Evolutionary conservation across 2,329 filamentous ascomycete genomes (phyloP).

Genomic region (Laburnicola sp.): DNA sequence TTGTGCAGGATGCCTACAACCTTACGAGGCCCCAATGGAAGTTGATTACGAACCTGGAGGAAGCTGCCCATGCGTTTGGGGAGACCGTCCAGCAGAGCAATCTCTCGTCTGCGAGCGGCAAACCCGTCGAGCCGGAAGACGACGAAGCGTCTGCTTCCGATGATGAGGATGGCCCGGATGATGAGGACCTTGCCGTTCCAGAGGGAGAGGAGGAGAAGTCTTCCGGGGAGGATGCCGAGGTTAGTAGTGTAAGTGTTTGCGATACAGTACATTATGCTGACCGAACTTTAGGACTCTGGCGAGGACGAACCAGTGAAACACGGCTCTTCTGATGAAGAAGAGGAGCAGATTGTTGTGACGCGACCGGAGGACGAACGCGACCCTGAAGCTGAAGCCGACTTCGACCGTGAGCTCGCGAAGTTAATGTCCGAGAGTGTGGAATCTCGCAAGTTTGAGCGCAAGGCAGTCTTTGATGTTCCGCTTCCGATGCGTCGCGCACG

Average conservation of each 20-base stretch:
- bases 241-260: conserved; percentile 9
- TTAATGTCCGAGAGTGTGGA: conserved; percentile 98
- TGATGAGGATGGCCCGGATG: conserved; percentile 63
- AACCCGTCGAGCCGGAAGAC: conserved; percentile 71
- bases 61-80: conserved; percentile 81
- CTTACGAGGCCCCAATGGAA: conserved; percentile 91
- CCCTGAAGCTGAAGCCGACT: conserved; percentile 92
- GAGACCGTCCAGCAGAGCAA: conserved; percentile 90
- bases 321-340: conserved; percentile 70
- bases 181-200: conserved; percentile 46
- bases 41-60: conserved; percentile 75
- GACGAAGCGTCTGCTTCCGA: conserved; percentile 72
- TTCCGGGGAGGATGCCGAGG: conserved; percentile 60
- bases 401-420: conserved; percentile 96
- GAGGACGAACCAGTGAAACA: conserved; percentile 50
- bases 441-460: conserved; percentile 93
- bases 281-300: conserved; percentile 44
- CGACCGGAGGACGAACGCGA: conserved; percentile 88
- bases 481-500: conserved; percentile 81
- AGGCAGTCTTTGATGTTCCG: conserved; percentile 93
- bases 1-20: conserved; percentile 88
- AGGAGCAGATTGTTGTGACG: conserved; percentile 90
- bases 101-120: conserved; percentile 74
- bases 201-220: conserved; percentile 60
- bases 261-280: conserved; percentile 1